Base-by-base conservation (phyloP, 2,329 filamentous ascomycete species). In the Zymoseptoria ardabiliae region DNA sequence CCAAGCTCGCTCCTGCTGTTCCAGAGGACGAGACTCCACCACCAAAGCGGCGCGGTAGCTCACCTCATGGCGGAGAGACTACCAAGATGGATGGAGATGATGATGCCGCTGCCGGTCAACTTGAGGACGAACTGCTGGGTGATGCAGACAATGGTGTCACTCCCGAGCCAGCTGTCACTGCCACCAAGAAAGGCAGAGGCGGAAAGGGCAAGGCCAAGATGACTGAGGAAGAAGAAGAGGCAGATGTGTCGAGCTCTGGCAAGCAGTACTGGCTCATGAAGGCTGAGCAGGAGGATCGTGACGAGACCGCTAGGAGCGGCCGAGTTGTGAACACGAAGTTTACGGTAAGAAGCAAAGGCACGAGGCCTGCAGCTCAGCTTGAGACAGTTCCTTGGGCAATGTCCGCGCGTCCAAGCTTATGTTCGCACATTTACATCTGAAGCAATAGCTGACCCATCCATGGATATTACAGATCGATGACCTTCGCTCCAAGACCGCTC, bases 311-410 rank as follows among this genome's bases (percentile, higher is more conserved):
- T 19, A 60, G 64, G 21, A 93, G 91, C 57, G 93, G 91, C 0
- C 93, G 91, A 56, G 90, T 90, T 0, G 79, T 89, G 55, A 92
- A 97, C 71, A 90, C 97, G 52, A 88, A 85, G 66, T 99, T 97
- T 76, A 95, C 91, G 0, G 25, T 28, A 28, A 28, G 25, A 28
- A 2, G 25, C 25, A 28, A 28, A 28, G 3, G 3, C 25, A 28
- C 25, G 7, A 28, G 25, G 25, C 25, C 7, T 9, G 25, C 25
- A 28, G 25, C 25, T 28, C 25, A 28, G 25, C 25, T 9, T 28
- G 25, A 28, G 7, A 3, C 25, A 28, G 25, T 9, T 9, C 7
- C 25, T 28, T 28, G 25, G 7, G 5, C 7, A 9, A 9, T 28
- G 25, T 9, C 25, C 5, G 25, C 25, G 25, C 25, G 25, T 9